Conservation (phyloP, 2,329 filamentous ascomycete genomes). For the Teratosphaeria pseudoeucalypti region DNA sequence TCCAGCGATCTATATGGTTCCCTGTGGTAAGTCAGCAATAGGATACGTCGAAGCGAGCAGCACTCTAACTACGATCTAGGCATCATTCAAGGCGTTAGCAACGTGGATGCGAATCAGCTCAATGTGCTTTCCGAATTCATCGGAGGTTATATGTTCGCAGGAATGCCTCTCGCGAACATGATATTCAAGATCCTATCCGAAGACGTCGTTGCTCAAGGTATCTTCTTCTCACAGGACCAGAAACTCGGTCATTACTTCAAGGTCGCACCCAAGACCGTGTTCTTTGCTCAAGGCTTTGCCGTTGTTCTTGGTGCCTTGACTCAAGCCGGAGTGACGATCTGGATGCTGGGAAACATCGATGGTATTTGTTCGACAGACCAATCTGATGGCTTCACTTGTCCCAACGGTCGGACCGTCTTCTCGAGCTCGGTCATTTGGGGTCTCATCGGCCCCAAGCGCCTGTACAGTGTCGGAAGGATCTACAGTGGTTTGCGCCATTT, state of each 20-base stretch:
- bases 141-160: slow-evolving; percentile 39
- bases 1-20: slow-evolving; percentile 73
- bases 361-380: slow-evolving; percentile 32
- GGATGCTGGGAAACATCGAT: slow-evolving; percentile 37
- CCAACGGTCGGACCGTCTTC: slow-evolving; percentile 36
- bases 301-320: slow-evolving; percentile 31
- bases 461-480: slow-evolving; percentile 39
- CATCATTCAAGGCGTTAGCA: slow-evolving; percentile 71
- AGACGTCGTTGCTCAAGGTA: slow-evolving; percentile 24
- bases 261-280: slow-evolving; percentile 34
- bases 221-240: slow-evolving; percentile 6
- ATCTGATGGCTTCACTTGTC: slow-evolving; percentile 38
- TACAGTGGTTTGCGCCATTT: slow-evolving; percentile 41
- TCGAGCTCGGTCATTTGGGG: slow-evolving; percentile 33
- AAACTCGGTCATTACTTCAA: slow-evolving; percentile 31
- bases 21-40: slow-evolving; percentile 56
- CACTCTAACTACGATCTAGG: neutral
- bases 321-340: slow-evolving; percentile 38
- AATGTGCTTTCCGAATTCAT: slow-evolving; percentile 38
- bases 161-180: slow-evolving; percentile 27
- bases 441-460: slow-evolving; percentile 38
- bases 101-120: slow-evolving; percentile 26
- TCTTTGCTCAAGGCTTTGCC: slow-evolving; percentile 35
- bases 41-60: neutral
- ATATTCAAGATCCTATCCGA: slow-evolving; percentile 21